Evolutionary conservation across 345 rosid genomes (phyloP).

Genomic region (Gossypium turneri): DNA sequence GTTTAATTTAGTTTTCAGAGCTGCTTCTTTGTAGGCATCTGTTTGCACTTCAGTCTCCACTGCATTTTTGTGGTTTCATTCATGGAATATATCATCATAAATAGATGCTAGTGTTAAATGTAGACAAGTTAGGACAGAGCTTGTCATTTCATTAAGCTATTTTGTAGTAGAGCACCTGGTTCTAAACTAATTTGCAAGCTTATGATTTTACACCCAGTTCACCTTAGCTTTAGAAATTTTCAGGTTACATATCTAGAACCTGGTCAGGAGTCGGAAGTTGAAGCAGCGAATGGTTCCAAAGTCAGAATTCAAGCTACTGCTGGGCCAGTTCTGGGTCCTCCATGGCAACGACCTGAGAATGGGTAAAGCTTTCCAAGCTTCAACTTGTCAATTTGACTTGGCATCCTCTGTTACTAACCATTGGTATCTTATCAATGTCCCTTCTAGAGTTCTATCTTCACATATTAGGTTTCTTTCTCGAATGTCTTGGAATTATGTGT

Average conservation of each 20-base stretch:
- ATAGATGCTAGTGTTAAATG: not conserved
- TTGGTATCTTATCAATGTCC: not conserved
- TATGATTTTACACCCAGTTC: not conserved
- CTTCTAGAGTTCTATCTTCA: not conserved
- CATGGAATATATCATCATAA: not conserved
- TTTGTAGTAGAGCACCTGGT: not conserved
- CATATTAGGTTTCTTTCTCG: not conserved
- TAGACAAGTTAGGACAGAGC: not conserved
- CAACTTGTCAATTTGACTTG: slow-evolving; percentile 9
- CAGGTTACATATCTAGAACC: slow-evolving; percentile 87
- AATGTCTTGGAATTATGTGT: not conserved
- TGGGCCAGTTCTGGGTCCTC: slow-evolving; percentile 94
- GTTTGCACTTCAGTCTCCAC: not conserved
- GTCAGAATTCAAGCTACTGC: slow-evolving; percentile 55
- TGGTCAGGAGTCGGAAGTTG: slow-evolving; percentile 54
- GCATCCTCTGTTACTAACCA: not conserved
- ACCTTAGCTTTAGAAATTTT: slow-evolving; percentile 22
- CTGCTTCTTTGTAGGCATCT: not conserved
- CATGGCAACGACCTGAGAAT: slow-evolving; percentile 97
- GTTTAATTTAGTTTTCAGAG: not conserved
- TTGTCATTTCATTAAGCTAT: not conserved
- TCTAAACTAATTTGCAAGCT: not conserved
- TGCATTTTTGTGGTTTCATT: not conserved
- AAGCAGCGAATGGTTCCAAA: slow-evolving; percentile 42
- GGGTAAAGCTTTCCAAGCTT: slow-evolving; percentile 43